Conservation (phyloP, 495 filamentous ascomycete species). For the Penicillium odoratum region DNA sequence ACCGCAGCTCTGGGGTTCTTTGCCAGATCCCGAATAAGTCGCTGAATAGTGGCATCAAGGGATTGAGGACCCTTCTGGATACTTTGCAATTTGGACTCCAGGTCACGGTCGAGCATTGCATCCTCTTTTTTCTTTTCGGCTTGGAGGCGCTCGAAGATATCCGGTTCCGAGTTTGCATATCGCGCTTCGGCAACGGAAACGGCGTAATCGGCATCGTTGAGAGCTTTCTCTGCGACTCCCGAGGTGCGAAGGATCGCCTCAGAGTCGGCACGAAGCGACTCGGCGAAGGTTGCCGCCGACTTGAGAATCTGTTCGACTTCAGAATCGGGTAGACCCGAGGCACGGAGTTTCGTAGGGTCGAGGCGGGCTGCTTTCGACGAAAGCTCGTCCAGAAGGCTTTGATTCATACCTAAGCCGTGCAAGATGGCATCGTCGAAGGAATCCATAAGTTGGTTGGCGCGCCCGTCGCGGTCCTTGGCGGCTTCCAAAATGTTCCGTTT, state of each 20-base stretch:
- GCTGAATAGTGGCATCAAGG: constrained; percentile 31
- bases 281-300: constrained; percentile 39
- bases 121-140: constrained; percentile 55
- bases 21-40: constrained; percentile 30
- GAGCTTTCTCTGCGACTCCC: constrained; percentile 46
- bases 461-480: constrained; percentile 48
- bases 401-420: constrained; percentile 53
- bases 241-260: constrained; percentile 52
- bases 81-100: constrained; percentile 48
- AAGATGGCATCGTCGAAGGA: constrained; percentile 54
- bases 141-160: constrained; percentile 45
- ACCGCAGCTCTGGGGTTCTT: constrained; percentile 30
- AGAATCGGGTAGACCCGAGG: constrained; percentile 34
- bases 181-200: constrained; percentile 54
- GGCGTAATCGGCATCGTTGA: constrained; percentile 55
- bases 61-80: constrained; percentile 44
- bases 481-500: constrained; percentile 52
- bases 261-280: constrained; percentile 47
- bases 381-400: constrained; percentile 52
- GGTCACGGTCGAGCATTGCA: constrained; percentile 45
- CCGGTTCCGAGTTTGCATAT: constrained; percentile 43
- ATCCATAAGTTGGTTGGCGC: constrained; percentile 55
- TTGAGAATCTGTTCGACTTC: constrained; percentile 50
- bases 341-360: constrained; percentile 33
- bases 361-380: constrained; percentile 40